Percentiles rank a stretch among this genome's conserved stretches.
These are phyloP conservation scores for Punctularia strigosozonata DNA, from an alignment of 768 basidiomycete species.

Conservation along the genomic window DNA sequence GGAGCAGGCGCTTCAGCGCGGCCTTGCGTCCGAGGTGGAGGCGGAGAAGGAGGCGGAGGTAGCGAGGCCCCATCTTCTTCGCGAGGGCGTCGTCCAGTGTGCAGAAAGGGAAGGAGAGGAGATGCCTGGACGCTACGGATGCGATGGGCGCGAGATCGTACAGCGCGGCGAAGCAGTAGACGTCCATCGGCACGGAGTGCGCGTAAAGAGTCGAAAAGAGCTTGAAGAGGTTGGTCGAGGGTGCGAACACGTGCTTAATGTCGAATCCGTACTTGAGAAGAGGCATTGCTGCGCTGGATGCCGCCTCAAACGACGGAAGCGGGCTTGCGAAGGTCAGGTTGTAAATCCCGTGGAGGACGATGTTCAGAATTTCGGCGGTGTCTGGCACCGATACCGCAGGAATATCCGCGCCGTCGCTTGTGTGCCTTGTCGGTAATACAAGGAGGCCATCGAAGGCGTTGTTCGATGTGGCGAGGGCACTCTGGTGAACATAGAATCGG, in stretches of 20 bases:
- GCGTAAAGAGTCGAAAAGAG: no score
- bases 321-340: slow-evolving; percentile 8
- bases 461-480: slow-evolving; percentile 13
- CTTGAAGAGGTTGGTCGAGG: no score
- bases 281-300: not conserved
- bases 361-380: slow-evolving; percentile 17
- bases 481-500: slow-evolving; percentile 20
- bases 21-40: slow-evolving; percentile 25
- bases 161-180: slow-evolving; percentile 29
- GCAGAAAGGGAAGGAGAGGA: slow-evolving; percentile 22
- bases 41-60: slow-evolving; percentile 27
- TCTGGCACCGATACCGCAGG: slow-evolving; percentile 17
- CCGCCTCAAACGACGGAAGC: not conserved
- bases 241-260: not conserved
- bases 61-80: slow-evolving; percentile 26
- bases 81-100: slow-evolving; percentile 27
- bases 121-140: slow-evolving; percentile 24
- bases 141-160: slow-evolving; percentile 27
- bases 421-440: no score
- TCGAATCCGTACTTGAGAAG: not conserved
- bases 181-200: slow-evolving; percentile 20
- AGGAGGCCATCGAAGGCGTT: slow-evolving; percentile 16
- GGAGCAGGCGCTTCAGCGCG: slow-evolving; percentile 21
- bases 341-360: slow-evolving; percentile 24
- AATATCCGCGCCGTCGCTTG: not conserved